Evolutionary conservation across 1,284 basidiomycete genomes (phyloP).

Genomic region (Ustilago esculenta): DNA sequence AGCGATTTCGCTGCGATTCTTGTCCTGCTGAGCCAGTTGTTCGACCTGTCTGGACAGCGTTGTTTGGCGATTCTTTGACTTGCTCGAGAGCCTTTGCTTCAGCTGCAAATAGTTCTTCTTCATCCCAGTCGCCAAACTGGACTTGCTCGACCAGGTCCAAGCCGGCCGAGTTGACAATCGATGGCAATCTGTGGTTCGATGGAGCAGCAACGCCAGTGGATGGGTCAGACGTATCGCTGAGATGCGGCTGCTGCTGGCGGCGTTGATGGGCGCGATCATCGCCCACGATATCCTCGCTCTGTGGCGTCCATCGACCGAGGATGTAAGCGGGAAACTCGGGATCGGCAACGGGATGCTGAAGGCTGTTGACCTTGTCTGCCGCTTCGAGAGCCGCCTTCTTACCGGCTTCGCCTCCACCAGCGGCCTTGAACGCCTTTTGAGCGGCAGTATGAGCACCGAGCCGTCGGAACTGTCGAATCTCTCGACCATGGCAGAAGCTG

Average conservation of each 20-base stretch:
- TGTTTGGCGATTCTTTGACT: slow-evolving; percentile 1
- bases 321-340: slow-evolving; percentile 39
- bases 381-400: slow-evolving; percentile 35
- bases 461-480: slow-evolving; percentile 53
- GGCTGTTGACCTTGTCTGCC: slow-evolving; percentile 20
- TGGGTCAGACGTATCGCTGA: not conserved
- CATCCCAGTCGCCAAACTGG: slow-evolving; percentile 54
- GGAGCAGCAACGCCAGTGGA: slow-evolving; percentile 9
- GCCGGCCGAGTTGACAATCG: slow-evolving; percentile 23
- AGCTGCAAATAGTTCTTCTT: slow-evolving; percentile 42
- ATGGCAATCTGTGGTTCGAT: slow-evolving; percentile 9
- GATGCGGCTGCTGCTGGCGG: slow-evolving; percentile 17
- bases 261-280: slow-evolving; percentile 25
- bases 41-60: not conserved
- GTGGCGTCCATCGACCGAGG: slow-evolving; percentile 39
- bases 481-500: slow-evolving; percentile 55
- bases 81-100: slow-evolving; percentile 27
- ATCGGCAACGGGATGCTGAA: slow-evolving; percentile 31
- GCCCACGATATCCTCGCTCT: slow-evolving; percentile 38
- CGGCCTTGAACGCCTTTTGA: slow-evolving; percentile 20
- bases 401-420: slow-evolving; percentile 32
- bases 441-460: slow-evolving; percentile 29
- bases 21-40: not conserved
- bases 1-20: slow-evolving; percentile 37
- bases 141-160: slow-evolving; percentile 59